Conservation (phyloP, 495 filamentous ascomycete species). For the Aspergillus asperescens region DNA sequence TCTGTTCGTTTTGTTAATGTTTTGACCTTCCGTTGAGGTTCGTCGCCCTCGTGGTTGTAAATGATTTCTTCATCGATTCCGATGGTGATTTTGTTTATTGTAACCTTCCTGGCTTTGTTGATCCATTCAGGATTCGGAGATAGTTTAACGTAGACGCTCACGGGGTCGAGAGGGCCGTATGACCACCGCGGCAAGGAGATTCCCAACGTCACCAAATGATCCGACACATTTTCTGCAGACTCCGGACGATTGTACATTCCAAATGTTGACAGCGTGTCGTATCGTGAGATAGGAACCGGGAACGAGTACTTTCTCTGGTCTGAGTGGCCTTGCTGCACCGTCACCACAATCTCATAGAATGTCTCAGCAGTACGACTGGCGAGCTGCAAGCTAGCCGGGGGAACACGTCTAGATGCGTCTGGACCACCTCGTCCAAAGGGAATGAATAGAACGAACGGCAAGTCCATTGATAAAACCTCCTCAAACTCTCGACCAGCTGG, state of each 20-base stretch:
- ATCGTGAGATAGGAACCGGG: constrained; percentile 83
- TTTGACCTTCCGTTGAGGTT: constrained; percentile 86
- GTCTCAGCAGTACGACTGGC: constrained; percentile 91
- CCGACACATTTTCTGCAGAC: constrained; percentile 72
- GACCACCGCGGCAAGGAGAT: constrained; percentile 93
- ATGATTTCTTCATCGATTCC: constrained; percentile 95
- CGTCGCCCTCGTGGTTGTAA: constrained; percentile 97
- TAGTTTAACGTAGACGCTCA: constrained; percentile 90
- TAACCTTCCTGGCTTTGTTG: constrained; percentile 82
- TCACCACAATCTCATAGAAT: constrained; percentile 93
- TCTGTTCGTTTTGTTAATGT: constrained; percentile 80
- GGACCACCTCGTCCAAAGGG: constrained; percentile 86
- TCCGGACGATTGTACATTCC: constrained; percentile 99
- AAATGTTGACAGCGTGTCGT: constrained; percentile 95
- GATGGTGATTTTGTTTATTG: constrained; percentile 89
- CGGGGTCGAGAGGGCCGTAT: constrained; percentile 91
- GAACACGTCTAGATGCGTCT: constrained; percentile 81
- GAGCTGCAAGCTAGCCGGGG: constrained; percentile 86
- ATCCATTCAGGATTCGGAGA: constrained; percentile 89
- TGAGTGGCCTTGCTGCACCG: constrained; percentile 80
- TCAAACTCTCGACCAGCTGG: constrained; percentile 77
- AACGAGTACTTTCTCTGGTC: constrained; percentile 87
- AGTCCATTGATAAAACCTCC: constrained; percentile 89
- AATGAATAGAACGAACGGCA: constrained; percentile 96
- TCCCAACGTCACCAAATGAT: constrained; percentile 86